These are phyloP conservation scores for Eucalyptus shirleyi DNA, from an alignment of 345 rosid species.

Conservation along the genomic window DNA sequence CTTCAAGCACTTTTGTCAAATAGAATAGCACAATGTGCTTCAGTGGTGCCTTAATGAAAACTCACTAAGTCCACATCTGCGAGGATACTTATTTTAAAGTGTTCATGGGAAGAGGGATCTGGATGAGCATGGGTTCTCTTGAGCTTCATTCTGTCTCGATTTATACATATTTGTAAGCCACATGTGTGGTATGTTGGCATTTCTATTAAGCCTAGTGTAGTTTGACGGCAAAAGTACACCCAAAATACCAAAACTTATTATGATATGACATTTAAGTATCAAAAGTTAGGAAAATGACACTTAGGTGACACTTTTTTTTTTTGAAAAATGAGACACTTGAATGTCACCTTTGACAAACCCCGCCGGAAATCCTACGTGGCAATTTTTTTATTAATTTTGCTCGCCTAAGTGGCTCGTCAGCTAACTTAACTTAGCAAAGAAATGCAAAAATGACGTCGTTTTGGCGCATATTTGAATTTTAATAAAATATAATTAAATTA, in stretches of 20 bases:
- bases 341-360: too few species aligned
- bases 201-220: background rate
- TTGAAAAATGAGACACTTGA: too few species aligned
- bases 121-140: background rate
- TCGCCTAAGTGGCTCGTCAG: too few species aligned
- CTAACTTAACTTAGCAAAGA: too few species aligned
- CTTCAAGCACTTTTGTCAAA: background rate
- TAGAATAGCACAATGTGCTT: background rate
- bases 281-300: too few species aligned
- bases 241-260: too few species aligned
- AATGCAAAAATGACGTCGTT: too few species aligned
- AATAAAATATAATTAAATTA: too few species aligned
- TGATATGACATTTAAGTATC: accelerated
- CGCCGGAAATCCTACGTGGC: accelerated
- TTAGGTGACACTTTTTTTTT: too few species aligned
- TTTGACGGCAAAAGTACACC: background rate
- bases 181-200: background rate
- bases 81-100: background rate
- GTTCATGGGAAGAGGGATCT: background rate
- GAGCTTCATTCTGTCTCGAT: background rate
- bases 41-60: background rate
- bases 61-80: background rate
- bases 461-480: too few species aligned
- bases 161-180: background rate
- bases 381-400: too few species aligned